These are phyloP conservation scores for Rhododendron mucronatum DNA, from an alignment of 148 eudicot species.

Conservation along the genomic window DNA sequence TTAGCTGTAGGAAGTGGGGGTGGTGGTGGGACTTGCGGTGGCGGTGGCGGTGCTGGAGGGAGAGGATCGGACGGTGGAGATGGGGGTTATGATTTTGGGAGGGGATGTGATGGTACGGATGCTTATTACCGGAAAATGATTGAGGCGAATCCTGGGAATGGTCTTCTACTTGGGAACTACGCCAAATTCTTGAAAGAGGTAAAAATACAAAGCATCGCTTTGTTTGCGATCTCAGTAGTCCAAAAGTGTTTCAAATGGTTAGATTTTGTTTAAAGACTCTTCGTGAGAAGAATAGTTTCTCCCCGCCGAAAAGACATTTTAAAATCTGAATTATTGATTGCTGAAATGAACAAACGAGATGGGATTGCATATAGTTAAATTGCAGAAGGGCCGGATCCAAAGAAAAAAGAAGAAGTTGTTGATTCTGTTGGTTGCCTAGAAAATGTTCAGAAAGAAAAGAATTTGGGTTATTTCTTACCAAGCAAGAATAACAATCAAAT, in stretches of 20 bases:
- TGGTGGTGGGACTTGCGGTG: conserved; percentile 2
- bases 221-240: fast-evolving
- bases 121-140: conserved; percentile 52
- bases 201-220: background rate
- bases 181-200: conserved; percentile 62
- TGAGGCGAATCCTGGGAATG: conserved; percentile 59
- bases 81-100: background rate
- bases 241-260: too few species aligned
- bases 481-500: too few species aligned
- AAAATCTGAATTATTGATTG: too few species aligned
- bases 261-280: too few species aligned
- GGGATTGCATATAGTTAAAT: background rate
- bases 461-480: background rate
- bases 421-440: background rate
- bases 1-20: conserved; percentile 14
- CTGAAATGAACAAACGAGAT: too few species aligned
- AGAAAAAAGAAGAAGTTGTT: background rate
- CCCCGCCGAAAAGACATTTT: too few species aligned
- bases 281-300: too few species aligned
- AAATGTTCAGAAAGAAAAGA: background rate
- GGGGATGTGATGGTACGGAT: conserved; percentile 21
- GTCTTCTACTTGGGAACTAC: conserved; percentile 47
- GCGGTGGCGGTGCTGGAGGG: background rate
- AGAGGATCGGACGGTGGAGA: conserved; percentile 24
- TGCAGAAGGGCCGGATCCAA: background rate